phyloP scores from a whole-genome alignment of 2,329 filamentous ascomycete species.

The Diaporthe citriasiana region DNA sequence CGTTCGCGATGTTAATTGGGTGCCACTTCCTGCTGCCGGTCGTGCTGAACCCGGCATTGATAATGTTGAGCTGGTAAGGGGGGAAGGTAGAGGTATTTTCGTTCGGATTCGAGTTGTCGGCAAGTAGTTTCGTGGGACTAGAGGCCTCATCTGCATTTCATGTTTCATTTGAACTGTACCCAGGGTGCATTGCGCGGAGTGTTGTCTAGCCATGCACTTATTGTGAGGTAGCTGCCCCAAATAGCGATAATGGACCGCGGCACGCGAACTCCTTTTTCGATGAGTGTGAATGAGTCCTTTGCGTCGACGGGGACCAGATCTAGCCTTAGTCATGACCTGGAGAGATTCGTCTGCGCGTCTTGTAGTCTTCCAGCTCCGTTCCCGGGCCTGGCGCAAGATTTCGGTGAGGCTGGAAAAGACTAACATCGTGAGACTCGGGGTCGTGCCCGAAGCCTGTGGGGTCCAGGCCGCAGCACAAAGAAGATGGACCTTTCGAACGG shows the following conservation, averaged over 20 bases:
- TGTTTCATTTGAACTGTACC: neutral
- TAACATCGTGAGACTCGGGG: neutral
- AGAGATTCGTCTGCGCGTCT: neutral
- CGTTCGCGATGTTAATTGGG: constrained; percentile 65
- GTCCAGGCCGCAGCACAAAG: constrained; percentile 3
- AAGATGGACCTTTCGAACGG: neutral
- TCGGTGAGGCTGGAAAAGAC: neutral
- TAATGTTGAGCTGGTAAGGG: constrained; percentile 73
- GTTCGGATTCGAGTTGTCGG: neutral
- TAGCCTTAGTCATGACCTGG: neutral
- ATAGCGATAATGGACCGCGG: neutral
- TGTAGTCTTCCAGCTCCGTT: no score
- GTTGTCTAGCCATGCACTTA: neutral
- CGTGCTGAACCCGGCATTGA: constrained; percentile 73
- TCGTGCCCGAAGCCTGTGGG: neutral
- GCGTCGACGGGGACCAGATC: neutral
- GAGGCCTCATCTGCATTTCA: neutral
- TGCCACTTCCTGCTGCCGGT: constrained; percentile 72
- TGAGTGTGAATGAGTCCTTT: neutral
- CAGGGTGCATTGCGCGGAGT: neutral
- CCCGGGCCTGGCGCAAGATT: neutral
- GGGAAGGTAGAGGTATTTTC: neutral
- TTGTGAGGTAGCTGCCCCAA: neutral
- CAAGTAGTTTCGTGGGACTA: neutral
- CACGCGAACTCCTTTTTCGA: no score